A percentile compares a stretch with the other conserved stretches of the same genome.
Evolutionary conservation across 2,329 filamentous ascomycete species (phyloP).

Genomic region (Ilyonectria robusta): DNA sequence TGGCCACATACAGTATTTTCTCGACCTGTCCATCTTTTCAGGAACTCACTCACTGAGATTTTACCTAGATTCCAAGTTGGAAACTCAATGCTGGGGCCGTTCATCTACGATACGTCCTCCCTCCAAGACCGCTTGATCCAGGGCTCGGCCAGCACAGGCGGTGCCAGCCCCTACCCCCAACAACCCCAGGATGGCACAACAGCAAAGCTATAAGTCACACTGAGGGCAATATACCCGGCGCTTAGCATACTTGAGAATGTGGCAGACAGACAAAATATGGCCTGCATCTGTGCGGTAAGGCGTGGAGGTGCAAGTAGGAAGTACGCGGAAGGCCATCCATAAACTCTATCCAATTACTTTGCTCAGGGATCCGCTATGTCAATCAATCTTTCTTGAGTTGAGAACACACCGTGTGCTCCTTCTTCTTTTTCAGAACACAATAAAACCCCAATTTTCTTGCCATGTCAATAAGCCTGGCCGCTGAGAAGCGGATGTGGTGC

Average conservation of each 20-base stretch:
- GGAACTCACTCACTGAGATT: neutral
- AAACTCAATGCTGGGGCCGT: constrained; percentile 15
- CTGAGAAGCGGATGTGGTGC: too few species aligned
- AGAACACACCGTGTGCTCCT: too few species aligned
- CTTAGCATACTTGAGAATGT: neutral
- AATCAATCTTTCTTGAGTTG: too few species aligned
- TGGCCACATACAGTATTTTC: neutral
- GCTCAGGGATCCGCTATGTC: neutral
- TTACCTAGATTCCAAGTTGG: neutral
- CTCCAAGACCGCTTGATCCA: constrained; percentile 20
- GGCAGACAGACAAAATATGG: neutral
- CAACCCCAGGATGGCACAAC: neutral
- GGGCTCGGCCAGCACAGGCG: neutral
- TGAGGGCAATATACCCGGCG: neutral
- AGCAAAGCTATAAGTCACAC: neutral
- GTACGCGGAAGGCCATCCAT: neutral
- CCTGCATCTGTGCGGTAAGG: neutral
- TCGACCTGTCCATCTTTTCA: neutral
- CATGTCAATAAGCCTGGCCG: too few species aligned
- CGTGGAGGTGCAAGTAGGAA: too few species aligned
- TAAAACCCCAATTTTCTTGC: too few species aligned
- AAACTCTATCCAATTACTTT: neutral
- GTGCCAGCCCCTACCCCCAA: neutral
- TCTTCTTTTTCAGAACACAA: too few species aligned
- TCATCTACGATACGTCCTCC: constrained; percentile 26